Percentiles rank a stretch among this genome's conserved stretches.
phyloP scores from a whole-genome alignment of 352 stramenopile species.

The Globisporangium middletonii region DNA sequence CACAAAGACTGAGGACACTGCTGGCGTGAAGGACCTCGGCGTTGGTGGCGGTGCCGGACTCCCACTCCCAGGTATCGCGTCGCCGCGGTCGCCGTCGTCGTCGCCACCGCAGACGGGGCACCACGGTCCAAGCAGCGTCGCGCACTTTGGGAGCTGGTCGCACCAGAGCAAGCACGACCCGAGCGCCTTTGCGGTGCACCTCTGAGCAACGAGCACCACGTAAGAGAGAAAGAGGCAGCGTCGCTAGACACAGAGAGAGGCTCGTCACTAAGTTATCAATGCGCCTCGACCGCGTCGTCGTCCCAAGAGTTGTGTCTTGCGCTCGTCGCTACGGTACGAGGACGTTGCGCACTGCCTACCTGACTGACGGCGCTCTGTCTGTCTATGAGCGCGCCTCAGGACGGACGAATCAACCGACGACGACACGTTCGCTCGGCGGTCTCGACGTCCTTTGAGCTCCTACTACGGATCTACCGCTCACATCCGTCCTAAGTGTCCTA shows the following conservation, averaged over 20 bases:
- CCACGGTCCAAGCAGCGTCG: background rate
- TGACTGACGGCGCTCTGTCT: too few relatives aligned
- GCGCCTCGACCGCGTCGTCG: too few relatives aligned
- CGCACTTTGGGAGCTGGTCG: constrained; percentile 6
- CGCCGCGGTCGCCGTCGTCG: constrained; percentile 1
- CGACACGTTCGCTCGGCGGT: too few relatives aligned
- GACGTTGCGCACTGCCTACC: too few relatives aligned
- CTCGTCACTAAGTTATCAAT: too few relatives aligned
- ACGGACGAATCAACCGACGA: too few relatives aligned
- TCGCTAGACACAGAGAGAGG: too few relatives aligned
- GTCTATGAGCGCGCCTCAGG: too few relatives aligned
- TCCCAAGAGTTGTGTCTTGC: background rate
- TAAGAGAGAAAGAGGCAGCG: background rate
- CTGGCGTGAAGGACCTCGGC: background rate
- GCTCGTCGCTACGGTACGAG: background rate
- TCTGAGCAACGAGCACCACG: background rate
- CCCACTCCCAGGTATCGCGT: constrained; percentile 5
- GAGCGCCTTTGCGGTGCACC: background rate
- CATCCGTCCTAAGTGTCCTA: constrained; percentile 10
- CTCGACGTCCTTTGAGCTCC: background rate
- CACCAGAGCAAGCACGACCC: background rate
- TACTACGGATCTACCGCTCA: too few relatives aligned
- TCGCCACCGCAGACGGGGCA: background rate
- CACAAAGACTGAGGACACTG: too few relatives aligned
- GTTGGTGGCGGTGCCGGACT: background rate